Conservation (phyloP, 2,329 filamentous ascomycete species). For the Phialocephala subalpina region DNA sequence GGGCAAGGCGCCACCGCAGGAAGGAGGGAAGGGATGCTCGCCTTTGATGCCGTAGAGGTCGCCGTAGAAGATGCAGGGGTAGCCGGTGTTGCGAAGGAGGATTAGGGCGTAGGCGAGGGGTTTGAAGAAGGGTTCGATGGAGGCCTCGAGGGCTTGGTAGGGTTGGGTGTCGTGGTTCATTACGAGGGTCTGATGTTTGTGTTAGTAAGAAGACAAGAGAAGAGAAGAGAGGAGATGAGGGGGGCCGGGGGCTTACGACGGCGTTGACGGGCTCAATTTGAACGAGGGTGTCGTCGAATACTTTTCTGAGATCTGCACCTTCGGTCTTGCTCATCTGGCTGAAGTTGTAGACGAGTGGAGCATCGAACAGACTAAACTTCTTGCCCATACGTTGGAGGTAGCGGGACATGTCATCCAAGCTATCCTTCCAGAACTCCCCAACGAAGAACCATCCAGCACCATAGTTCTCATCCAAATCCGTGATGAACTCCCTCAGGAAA, state of each 20-base stretch:
- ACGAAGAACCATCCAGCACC: conserved; percentile 68
- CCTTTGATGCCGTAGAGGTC: conserved; percentile 69
- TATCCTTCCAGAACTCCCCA: conserved; percentile 74
- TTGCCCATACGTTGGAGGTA: conserved; percentile 67
- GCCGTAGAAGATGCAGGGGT: conserved; percentile 75
- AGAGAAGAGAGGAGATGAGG: background rate
- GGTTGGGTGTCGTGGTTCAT: conserved; percentile 77
- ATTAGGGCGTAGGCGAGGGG: conserved; percentile 76
- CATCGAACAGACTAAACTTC: conserved; percentile 70
- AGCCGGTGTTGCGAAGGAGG: conserved; percentile 67
- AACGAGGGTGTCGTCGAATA: conserved; percentile 69
- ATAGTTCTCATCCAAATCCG: conserved; percentile 58
- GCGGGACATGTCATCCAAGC: conserved; percentile 59
- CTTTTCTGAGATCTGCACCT: conserved; percentile 66
- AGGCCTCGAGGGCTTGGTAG: conserved; percentile 68
- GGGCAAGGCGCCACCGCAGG: conserved; percentile 62
- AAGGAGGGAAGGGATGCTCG: conserved; percentile 57
- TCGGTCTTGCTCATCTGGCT: conserved; percentile 63
- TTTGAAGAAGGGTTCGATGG: conserved; percentile 73
- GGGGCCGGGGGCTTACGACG: conserved; percentile 62
- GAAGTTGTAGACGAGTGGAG: conserved; percentile 74
- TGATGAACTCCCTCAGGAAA: conserved; percentile 73
- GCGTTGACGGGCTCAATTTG: conserved; percentile 60
- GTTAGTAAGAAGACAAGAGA: background rate
- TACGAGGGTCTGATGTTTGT: conserved; percentile 62